A percentile compares a stretch with the other conserved stretches of the same genome.
These are phyloP conservation scores for Conidiobolus coronatus DNA, from an alignment of 371 early-diverging fungal genomes.

Conservation along the genomic window DNA sequence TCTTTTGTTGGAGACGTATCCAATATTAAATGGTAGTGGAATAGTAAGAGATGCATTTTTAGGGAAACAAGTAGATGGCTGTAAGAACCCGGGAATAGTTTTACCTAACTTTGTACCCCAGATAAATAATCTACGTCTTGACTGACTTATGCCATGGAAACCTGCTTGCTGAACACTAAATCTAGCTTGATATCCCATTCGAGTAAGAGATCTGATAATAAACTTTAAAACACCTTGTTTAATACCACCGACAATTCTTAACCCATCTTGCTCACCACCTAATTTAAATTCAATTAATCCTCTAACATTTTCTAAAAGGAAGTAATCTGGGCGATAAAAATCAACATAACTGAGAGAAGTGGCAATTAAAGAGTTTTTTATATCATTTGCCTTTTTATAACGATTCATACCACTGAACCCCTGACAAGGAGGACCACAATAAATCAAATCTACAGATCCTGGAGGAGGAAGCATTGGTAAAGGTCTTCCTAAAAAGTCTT, in stretches of 20 bases:
- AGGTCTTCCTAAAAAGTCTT: constrained; percentile 13
- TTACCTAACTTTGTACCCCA: constrained; percentile 24
- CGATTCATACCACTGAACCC: constrained; percentile 34
- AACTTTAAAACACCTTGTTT: constrained; percentile 29
- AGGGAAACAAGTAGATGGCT: constrained; percentile 18
- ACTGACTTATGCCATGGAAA: constrained; percentile 26
- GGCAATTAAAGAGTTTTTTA: constrained; percentile 30
- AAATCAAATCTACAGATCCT: constrained; percentile 31
- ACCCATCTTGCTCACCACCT: constrained; percentile 21
- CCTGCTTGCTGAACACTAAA: constrained; percentile 32
- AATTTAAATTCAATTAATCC: constrained; percentile 20
- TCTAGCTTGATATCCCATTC: constrained; percentile 31
- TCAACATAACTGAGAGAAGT: constrained; percentile 32
- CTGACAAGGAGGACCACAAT: constrained; percentile 42
- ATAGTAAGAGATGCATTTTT: constrained; percentile 12
- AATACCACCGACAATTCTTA: constrained; percentile 18
- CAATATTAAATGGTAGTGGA: constrained; percentile 10
- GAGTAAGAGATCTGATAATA: constrained; percentile 26
- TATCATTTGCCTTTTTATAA: constrained; percentile 23
- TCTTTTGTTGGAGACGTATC: constrained; percentile 13
- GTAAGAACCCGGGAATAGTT: constrained; percentile 24
- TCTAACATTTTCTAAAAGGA: constrained; percentile 32
- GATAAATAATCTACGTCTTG: constrained; percentile 27
- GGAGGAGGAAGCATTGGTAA: constrained; percentile 23
- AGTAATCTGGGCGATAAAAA: constrained; percentile 28